Evolutionary conservation across 192 early-diverging fungal species (phyloP), one percentile per base, ranked within the genome.

Genomic region (Coemansia sp.): DNA sequence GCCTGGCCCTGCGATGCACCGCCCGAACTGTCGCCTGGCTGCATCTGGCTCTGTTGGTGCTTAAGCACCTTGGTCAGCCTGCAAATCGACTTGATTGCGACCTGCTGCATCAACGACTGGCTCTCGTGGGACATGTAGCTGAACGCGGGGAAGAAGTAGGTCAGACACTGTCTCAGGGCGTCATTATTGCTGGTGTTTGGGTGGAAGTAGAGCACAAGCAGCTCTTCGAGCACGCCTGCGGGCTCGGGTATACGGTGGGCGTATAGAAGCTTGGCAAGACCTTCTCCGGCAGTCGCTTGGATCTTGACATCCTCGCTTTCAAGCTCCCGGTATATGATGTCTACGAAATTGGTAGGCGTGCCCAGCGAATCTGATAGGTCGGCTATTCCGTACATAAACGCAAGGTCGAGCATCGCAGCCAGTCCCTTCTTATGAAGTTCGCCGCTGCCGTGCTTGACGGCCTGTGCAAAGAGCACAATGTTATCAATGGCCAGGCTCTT

Each of bases 131-230:
- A 82, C 28, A 93, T 92, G 60, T 91, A 85, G 65, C 91, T 87
- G 64, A 84, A 94, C 13, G 88, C 89, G 8, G 91, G 93, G 56
- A 96, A 85, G 56, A 96, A 96, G 67, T 94, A 96, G 22, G 83
- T 85, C n/a, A 96, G 82, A 61, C 93, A 96, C 66, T 94, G 93
- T 1, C 89, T 81, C 55, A 92, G 73, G 13, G 85, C 82, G 48
- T 87, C 73, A 63, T 93, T 94, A 31, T 52, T 62, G 11, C 63
- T 73, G 7, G 89, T 92, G 2, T 73, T 62, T 17, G 90, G 89
- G 69, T 93, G 87, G 72, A 89, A 94, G 74, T 94, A 96, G 17
- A 93, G 68, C 0, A 92, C 72, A n/a, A 94, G 74, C 68, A 96
- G 65, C 64, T 85, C 78, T 38, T 90, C 83, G 48, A 96, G 71